phyloP scores from a whole-genome alignment of 805 yeast species.

The Yarrowia hollandica region DNA sequence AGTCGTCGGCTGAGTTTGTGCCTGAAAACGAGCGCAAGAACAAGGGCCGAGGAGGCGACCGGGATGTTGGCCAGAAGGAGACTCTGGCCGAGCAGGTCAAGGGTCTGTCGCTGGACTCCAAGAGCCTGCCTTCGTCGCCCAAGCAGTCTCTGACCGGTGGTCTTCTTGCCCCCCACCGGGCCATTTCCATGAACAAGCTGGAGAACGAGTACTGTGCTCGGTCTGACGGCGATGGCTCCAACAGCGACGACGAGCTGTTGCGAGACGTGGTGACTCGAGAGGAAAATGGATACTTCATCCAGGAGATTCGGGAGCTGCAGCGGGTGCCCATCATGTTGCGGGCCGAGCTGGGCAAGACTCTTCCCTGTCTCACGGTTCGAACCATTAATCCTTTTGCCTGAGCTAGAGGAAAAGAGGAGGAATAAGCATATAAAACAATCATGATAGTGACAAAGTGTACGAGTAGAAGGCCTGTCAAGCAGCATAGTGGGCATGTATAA shows the following conservation, averaged over 20 bases:
- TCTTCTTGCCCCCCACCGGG: constrained; percentile 34
- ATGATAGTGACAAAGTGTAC: no score
- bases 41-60: constrained; percentile 7
- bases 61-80: background rate
- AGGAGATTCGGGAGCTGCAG: constrained; percentile 74
- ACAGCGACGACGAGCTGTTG: constrained; percentile 21
- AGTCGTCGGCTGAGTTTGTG: constrained; percentile 84
- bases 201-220: constrained; percentile 30
- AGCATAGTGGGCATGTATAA: no score
- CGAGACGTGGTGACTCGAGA: constrained; percentile 58
- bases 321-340: constrained; percentile 82
- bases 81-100: constrained; percentile 18
- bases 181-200: constrained; percentile 36
- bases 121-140: constrained; percentile 41
- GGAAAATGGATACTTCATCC: constrained; percentile 66
- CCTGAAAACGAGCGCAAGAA: constrained; percentile 63
- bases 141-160: constrained; percentile 29
- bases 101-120: constrained; percentile 32
- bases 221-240: constrained; percentile 29
- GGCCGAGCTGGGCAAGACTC: constrained; percentile 92
- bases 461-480: no score
- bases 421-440: background rate
- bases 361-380: constrained; percentile 91
- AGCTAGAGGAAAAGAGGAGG: background rate
- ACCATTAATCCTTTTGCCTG: constrained; percentile 77